A percentile compares a stretch with the other conserved stretches of the same genome.
These are phyloP conservation scores for Cryphonectria nitschkei DNA, from an alignment of 2,329 filamentous ascomycete genomes.

Conservation along the genomic window DNA sequence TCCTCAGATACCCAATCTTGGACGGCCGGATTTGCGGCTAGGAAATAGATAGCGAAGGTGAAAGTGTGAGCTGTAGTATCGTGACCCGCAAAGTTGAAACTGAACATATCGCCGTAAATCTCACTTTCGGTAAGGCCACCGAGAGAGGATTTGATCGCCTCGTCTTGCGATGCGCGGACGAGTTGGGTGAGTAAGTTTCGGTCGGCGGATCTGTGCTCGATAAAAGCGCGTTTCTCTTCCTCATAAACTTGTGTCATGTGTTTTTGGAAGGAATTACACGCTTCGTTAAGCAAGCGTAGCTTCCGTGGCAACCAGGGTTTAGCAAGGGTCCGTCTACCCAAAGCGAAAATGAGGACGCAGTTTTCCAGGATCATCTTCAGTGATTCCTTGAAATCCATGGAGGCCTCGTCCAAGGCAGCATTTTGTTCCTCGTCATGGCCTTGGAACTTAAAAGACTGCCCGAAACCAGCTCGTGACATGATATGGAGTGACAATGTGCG, in stretches of 20 bases:
- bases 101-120: slow-evolving; percentile 44
- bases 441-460: slow-evolving; percentile 20
- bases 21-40: slow-evolving; percentile 7
- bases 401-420: neutral
- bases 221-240: slow-evolving; percentile 33
- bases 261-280: slow-evolving; percentile 34
- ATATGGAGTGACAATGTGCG: slow-evolving; percentile 17
- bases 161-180: slow-evolving; percentile 14
- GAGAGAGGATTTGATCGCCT: neutral
- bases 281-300: slow-evolving; percentile 31
- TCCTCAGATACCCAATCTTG: slow-evolving; percentile 18
- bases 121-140: slow-evolving; percentile 43
- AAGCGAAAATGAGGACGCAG: slow-evolving; percentile 34
- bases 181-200: slow-evolving; percentile 12
- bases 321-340: slow-evolving; percentile 28
- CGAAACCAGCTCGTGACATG: slow-evolving; percentile 19
- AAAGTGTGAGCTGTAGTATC: slow-evolving; percentile 11
- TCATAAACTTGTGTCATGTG: slow-evolving; percentile 39
- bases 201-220: neutral
- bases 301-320: slow-evolving; percentile 32
- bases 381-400: slow-evolving; percentile 14
- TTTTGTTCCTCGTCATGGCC: slow-evolving; percentile 30
- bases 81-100: slow-evolving; percentile 17
- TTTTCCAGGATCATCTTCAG: slow-evolving; percentile 35
- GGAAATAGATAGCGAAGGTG: slow-evolving; percentile 4